Base-by-base conservation (phyloP, 805 yeast species). In the Ogataea pilisensis region DNA sequence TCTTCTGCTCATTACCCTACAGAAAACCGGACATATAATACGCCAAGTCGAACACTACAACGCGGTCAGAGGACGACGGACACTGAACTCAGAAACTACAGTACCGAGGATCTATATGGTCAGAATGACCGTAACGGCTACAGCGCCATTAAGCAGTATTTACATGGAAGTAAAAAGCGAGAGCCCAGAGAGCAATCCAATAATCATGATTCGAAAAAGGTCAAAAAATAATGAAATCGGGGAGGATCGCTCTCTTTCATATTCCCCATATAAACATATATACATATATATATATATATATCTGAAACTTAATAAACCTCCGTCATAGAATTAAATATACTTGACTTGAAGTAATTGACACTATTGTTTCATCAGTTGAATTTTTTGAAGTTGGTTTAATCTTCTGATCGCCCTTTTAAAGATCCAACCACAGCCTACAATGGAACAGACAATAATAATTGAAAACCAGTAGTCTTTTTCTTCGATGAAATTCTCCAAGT, bases 401-500 rank as follows among this genome's bases (percentile, higher is more conserved):
- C 75, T 77, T 38, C 69, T 72, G 19, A 83, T 65, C 27, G 88
- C 75, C 38, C 70, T 62, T 5, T 61, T 56, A 39, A 87, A 75
- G 9, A 89, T 65, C 6, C 66, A 49, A 1, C 71, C 41, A 27
- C 76, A 45, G 17, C 47, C 50, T 3, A 64, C 37, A 8, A 76
- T 55, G 2, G 79, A 65, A 0, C 82, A 66, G 2, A 69, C 45
- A 1, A 70, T 60, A 5, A 82, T 73, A 1, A 78, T 58, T 3
- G 60, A 58, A 57, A 88, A 85, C 25, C 96, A 96, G 48, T 73
- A 72, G 41, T 75, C 73, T 1, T 80, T 67, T 42, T 89, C 95
- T 59, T 93, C 99, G 18, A 93, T 81, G 57, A 85, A 89, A 63
- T 91, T 93, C 55, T 85, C 87, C 60, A 93, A 68, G 63, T 93